These are phyloP conservation scores for Sugiyamaella lignohabitans DNA, from an alignment of 805 yeast species.

Conservation along the genomic window DNA sequence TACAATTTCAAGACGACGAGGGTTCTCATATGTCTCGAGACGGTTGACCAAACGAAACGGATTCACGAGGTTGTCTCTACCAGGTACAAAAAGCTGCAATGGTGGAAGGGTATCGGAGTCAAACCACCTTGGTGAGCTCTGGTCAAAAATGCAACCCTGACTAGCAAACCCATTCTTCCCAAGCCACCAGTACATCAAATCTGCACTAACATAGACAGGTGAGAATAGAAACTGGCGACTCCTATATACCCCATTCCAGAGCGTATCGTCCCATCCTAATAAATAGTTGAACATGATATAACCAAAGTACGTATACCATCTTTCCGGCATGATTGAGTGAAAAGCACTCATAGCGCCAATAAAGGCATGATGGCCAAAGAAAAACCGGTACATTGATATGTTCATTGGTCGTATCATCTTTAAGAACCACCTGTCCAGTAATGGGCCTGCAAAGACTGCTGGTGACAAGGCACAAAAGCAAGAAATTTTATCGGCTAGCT, in stretches of 20 bases:
- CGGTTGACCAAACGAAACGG: slow-evolving; percentile 63
- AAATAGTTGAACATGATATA: slow-evolving; percentile 81
- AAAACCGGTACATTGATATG: slow-evolving; percentile 25
- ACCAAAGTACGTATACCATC: slow-evolving; percentile 57
- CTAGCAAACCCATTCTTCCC: slow-evolving; percentile 46
- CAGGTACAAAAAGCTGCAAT: slow-evolving; percentile 63
- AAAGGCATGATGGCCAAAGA: slow-evolving; percentile 75
- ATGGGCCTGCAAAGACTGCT: slow-evolving; percentile 80
- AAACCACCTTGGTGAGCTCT: slow-evolving; percentile 38
- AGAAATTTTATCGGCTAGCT: slow-evolving; percentile 49
- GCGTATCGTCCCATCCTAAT: slow-evolving; percentile 77
- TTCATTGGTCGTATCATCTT: slow-evolving; percentile 25
- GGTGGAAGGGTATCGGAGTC: slow-evolving; percentile 43
- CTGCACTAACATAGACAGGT: slow-evolving; percentile 74
- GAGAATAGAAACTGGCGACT: slow-evolving; percentile 77
- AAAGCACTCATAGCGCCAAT: slow-evolving; percentile 65
- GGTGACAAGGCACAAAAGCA: slow-evolving; percentile 79
- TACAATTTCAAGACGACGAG: slow-evolving; percentile 26
- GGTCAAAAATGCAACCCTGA: slow-evolving; percentile 49
- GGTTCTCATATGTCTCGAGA: slow-evolving; percentile 49
- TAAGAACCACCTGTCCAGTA: slow-evolving; percentile 47
- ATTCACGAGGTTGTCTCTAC: slow-evolving; percentile 69
- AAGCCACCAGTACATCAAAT: slow-evolving; percentile 92
- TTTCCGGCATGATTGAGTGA: slow-evolving; percentile 45
- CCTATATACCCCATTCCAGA: slow-evolving; percentile 66